These are phyloP conservation scores for Erythrophleum ivorense DNA, from an alignment of 331 rosid genomes.

Conservation along the genomic window DNA sequence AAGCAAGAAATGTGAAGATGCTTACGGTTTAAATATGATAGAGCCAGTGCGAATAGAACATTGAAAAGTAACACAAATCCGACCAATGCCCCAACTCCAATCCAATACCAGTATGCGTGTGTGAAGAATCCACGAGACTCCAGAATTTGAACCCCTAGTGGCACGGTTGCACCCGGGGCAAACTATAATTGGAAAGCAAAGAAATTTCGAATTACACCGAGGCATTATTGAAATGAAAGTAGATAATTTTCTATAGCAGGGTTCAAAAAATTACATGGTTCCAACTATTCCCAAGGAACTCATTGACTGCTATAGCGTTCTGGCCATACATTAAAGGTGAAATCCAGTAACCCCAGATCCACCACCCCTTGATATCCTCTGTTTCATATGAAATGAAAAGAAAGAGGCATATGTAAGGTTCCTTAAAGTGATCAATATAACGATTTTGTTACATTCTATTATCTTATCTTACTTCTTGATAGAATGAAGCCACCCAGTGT, in stretches of 20 bases:
- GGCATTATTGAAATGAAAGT: background rate
- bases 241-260: background rate
- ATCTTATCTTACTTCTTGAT: constrained; percentile 39
- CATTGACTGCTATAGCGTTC: constrained; percentile 60
- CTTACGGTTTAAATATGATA: constrained; percentile 39
- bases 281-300: constrained; percentile 70
- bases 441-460: background rate
- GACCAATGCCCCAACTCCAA: constrained; percentile 40
- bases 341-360: constrained; percentile 77
- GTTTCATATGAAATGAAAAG: constrained; percentile 11
- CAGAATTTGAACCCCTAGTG: constrained; percentile 51
- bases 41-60: constrained; percentile 33
- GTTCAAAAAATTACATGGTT: constrained; percentile 52
- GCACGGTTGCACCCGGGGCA: constrained; percentile 20
- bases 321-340: constrained; percentile 79
- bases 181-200: constrained; percentile 35
- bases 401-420: constrained; percentile 13
- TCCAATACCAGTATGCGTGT: constrained; percentile 53
- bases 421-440: background rate
- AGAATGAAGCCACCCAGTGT: constrained; percentile 55
- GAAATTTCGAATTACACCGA: background rate
- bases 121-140: constrained; percentile 51
- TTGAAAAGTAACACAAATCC: constrained; percentile 49
- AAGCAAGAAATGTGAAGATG: background rate
- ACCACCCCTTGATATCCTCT: constrained; percentile 64